Evolutionary conservation across 257 asterid genomes (phyloP), one percentile per base, ranked within the genome.

Genomic region (Solanum appendiculatum): DNA sequence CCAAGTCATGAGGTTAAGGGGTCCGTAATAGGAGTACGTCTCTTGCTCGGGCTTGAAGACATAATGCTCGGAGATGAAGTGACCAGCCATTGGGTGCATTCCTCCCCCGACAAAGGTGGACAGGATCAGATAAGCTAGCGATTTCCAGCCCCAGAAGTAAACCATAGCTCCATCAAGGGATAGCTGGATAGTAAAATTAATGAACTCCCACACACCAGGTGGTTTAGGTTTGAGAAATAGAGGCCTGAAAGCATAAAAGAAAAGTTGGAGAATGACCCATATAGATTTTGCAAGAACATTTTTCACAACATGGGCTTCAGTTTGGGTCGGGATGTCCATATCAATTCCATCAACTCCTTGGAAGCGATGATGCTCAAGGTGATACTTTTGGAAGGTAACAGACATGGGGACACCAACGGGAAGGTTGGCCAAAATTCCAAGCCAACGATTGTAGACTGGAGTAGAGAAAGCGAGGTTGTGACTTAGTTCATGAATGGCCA

Each of bases 61-160:
- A 46, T 95, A 97, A 89, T 97, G 98, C 72, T 95, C 98, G 1
- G 98, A 97, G 91, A 97, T 94, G 48, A 97, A 97, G 88, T 97
- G 98, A 37, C 99, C 99, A 0, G 99, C 99, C 98, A 95, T 94
- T 12, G 98, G 99, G 86, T 97, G 99, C 97, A 97, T 88, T 23
- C 99, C 99, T 0, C 99, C 98, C 29, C 99, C 99, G 37, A 97
- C 97, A 18, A 95, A 94, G 0, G 99, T 97, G 1, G 99, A 97
- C 51, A 97, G 90, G 75, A 97, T 95, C 90, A 97, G 84, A 90
- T 97, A 97, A 13, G 92, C 95, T 7, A 97, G 86, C 16, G 98
- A 88, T 84, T 92, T 97, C 98, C 97, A 95, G 2, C 99, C 95
- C 91, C 92, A 95, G 68, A 95, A 90, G 86, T 93, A 93, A 27